phyloP scores from a whole-genome alignment of 805 yeast species.

The Candida ascalaphidarum region DNA sequence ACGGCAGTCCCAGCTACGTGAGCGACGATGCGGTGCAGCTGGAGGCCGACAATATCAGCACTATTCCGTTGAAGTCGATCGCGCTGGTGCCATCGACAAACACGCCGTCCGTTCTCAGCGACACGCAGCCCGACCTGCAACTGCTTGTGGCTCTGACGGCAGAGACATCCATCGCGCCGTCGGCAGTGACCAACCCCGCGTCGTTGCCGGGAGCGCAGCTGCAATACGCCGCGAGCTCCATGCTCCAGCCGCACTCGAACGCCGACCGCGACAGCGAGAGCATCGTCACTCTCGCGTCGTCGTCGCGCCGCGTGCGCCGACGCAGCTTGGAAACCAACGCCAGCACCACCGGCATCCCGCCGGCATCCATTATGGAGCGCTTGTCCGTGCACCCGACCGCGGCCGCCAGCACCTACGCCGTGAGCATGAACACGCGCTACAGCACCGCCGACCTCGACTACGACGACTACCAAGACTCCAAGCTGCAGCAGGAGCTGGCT shows the following conservation, averaged over 20 bases:
- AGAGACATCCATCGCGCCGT: slow-evolving; percentile 42
- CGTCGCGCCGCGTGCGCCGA: slow-evolving; percentile 29
- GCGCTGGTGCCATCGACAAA: slow-evolving; percentile 32
- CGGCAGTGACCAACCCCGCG: neutral
- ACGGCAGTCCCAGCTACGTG: slow-evolving; percentile 1
- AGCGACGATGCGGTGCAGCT: neutral
- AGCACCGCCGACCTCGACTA: too few species aligned
- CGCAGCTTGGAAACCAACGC: slow-evolving; percentile 47
- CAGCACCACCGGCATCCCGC: slow-evolving; percentile 62
- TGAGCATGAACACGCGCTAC: too few species aligned
- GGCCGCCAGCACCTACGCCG: slow-evolving; percentile 12
- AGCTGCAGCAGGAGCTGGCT: too few species aligned
- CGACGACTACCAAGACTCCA: too few species aligned
- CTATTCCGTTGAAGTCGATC: slow-evolving; percentile 40
- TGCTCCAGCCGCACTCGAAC: too few species aligned
- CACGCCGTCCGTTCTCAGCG: slow-evolving; percentile 28
- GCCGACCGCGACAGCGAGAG: slow-evolving; percentile 19
- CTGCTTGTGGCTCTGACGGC: slow-evolving; percentile 38
- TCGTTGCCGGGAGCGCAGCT: neutral
- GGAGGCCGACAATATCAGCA: slow-evolving; percentile 31
- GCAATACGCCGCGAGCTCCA: slow-evolving; percentile 3
- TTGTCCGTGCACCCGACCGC: slow-evolving; percentile 25
- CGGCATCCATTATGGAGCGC: slow-evolving; percentile 62
- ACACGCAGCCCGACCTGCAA: slow-evolving; percentile 16
- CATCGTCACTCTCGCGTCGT: slow-evolving; percentile 34